Base-by-base conservation (phyloP, 345 rosid species). In the Odontarrhena argentea region DNA sequence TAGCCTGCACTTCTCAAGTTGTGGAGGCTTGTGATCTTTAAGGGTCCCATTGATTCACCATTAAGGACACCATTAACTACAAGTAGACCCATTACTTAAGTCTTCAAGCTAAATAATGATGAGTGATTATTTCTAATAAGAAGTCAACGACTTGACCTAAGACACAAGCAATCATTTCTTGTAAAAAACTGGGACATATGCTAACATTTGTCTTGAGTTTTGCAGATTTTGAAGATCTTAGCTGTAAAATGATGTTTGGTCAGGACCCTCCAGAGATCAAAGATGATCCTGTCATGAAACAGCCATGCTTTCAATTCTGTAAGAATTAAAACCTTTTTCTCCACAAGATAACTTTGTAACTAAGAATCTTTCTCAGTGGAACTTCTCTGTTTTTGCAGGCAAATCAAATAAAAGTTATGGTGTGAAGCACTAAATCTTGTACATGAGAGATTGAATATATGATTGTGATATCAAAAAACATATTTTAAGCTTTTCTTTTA, bases 151-250 rank as follows among this genome's bases (percentile, higher is more conserved):
- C 36, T 62, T 53, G 57, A 60, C 68, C 37, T 45, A 45, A 60
- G 32, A 44, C 64, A 53, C 58, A 67, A 52, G 65, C 57, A 74
- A 74, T 67, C 67, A 59, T 58, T 50, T 24, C 25, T 6, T 14
- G 45, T 65, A 14, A 13, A 9, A 45, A 32, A 15, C 9, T 3
- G 42, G 42, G 26, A 42, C 55, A 30, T 55, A 6, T 32, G 36
- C 47, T 18, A 40, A 57, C 70, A 72, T 10, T 48, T 67, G 1
- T 38, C 41, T 32, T 42, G 47, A 67, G 37, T 76, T 71, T 46
- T 79, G 75, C 83, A 94, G 97, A 94, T 83, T 94, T 94, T 82
- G 86, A 91, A 45, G 95, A 91, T 70, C 88, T 87, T 87, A 94
- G 97, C 53, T 94, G 99, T 22, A 81, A 91, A 79, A 91, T 91